Evolutionary conservation across 805 yeast genomes (phyloP).

Genomic region (Vanderwaltozyma yarrowii): DNA sequence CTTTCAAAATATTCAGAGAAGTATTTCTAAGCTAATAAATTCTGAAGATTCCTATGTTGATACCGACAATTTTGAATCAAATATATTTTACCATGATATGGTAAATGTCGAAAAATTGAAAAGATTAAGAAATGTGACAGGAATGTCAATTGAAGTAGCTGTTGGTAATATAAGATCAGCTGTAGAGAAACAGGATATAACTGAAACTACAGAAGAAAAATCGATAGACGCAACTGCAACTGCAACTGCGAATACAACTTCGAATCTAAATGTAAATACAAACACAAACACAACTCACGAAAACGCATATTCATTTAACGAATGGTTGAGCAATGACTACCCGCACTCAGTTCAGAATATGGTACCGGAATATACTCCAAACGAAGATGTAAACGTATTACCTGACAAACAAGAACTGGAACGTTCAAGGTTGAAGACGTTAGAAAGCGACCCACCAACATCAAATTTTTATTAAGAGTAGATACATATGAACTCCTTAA

Average conservation of each 20-base stretch:
- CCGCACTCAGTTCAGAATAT: slow-evolving; percentile 2
- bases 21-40: slow-evolving; percentile 8
- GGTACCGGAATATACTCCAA: slow-evolving; percentile 19
- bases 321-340: slow-evolving; percentile 2
- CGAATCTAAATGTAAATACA: neutral
- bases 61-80: slow-evolving; percentile 19
- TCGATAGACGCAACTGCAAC: neutral
- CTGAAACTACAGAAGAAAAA: neutral
- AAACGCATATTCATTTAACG: neutral
- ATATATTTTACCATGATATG: slow-evolving; percentile 31
- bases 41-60: slow-evolving; percentile 1
- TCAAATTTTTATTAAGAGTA: neutral
- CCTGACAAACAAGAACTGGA: slow-evolving; percentile 35
- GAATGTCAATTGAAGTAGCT: slow-evolving; percentile 69
- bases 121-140: slow-evolving; percentile 64
- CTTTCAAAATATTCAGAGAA: slow-evolving; percentile 10
- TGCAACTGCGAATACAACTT: neutral
- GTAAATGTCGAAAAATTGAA: slow-evolving; percentile 75
- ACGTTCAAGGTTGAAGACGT: slow-evolving; percentile 26
- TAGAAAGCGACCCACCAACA: slow-evolving; percentile 35
- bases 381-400: slow-evolving; percentile 3
- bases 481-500: no score
- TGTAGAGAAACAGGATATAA: neutral
- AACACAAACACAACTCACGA: no score
- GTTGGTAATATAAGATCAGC: slow-evolving; percentile 61